phyloP scores from a whole-genome alignment of 1,139 yeast species.

The Lodderomyces theae region DNA sequence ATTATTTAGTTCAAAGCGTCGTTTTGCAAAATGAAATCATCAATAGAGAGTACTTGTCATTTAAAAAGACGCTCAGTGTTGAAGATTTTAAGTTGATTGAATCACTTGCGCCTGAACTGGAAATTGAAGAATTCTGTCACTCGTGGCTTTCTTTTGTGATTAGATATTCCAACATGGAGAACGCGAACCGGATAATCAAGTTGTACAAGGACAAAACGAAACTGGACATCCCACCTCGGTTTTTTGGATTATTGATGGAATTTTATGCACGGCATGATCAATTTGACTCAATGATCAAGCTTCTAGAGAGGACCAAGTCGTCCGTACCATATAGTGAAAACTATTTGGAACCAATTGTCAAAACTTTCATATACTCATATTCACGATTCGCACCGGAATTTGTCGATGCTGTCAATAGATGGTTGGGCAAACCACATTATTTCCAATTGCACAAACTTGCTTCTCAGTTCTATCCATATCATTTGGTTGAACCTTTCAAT shows the following conservation, averaged over 20 bases:
- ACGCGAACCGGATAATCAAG: slow-evolving; percentile 25
- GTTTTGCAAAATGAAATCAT: slow-evolving; percentile 27
- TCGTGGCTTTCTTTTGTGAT: slow-evolving; percentile 16
- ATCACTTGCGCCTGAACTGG: slow-evolving; percentile 9
- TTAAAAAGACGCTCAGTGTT: slow-evolving; percentile 24
- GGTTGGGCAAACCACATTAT: slow-evolving; percentile 20
- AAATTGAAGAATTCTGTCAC: slow-evolving; percentile 14
- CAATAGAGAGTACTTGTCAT: slow-evolving; percentile 24
- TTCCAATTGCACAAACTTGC: slow-evolving; percentile 24
- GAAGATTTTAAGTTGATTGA: slow-evolving; percentile 22
- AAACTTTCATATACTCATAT: slow-evolving; percentile 32
- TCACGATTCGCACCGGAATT: slow-evolving; percentile 33
- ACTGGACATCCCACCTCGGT: slow-evolving; percentile 7
- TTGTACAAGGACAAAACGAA: slow-evolving; percentile 10
- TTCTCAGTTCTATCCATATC: slow-evolving; percentile 33
- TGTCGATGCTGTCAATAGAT: slow-evolving; percentile 20
- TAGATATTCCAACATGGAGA: slow-evolving; percentile 19
- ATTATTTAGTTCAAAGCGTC: slow-evolving; percentile 24
- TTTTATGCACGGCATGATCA: slow-evolving; percentile 12
- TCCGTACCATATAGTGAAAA: slow-evolving; percentile 19
- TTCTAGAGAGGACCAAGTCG: slow-evolving; percentile 12
- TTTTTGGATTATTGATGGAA: slow-evolving; percentile 18
- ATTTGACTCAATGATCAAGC: slow-evolving; percentile 14
- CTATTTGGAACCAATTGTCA: slow-evolving; percentile 25
- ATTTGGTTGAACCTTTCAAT: slow-evolving; percentile 18